Evolutionary conservation across 768 basidiomycete genomes (phyloP).

Genomic region (Galerina sulciceps): DNA sequence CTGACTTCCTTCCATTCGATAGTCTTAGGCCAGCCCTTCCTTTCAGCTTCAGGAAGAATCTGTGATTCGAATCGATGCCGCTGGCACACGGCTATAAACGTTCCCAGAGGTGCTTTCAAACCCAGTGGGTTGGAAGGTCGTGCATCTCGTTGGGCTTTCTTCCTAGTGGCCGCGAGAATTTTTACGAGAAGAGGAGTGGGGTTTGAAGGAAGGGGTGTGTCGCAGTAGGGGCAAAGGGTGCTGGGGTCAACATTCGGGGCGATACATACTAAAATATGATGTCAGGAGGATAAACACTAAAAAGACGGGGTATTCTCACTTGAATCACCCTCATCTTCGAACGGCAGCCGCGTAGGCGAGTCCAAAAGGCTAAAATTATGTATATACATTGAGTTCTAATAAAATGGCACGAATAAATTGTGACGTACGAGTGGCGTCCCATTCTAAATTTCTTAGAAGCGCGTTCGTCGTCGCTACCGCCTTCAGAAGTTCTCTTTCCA

Average conservation of each 20-base stretch:
- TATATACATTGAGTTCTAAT: not conserved
- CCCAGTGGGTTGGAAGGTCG: conserved; percentile 74
- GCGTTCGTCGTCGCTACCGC: conserved; percentile 31
- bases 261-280: conserved; percentile 47
- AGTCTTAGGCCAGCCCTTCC: conserved; percentile 74
- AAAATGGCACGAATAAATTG: not conserved
- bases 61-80: conserved; percentile 79
- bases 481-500: conserved; percentile 25
- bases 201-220: conserved; percentile 62
- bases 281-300: not conserved
- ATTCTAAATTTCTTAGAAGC: conserved; percentile 37
- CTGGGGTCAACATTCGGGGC: conserved; percentile 61
- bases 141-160: conserved; percentile 61
- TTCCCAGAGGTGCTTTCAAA: conserved; percentile 53
- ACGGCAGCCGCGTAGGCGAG: conserved; percentile 9
- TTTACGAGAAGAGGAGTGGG: conserved; percentile 63
- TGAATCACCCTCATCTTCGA: conserved; percentile 43
- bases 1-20: conserved; percentile 68
- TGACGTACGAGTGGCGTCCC: conserved; percentile 16
- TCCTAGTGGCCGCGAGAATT: conserved; percentile 54
- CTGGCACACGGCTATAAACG: conserved; percentile 73
- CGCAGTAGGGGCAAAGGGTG: conserved; percentile 82
- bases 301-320: conserved; percentile 30
- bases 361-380: conserved; percentile 6
- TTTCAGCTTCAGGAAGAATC: conserved; percentile 71